Conservation (phyloP, 805 yeast species). For the Ogataea corticis region DNA sequence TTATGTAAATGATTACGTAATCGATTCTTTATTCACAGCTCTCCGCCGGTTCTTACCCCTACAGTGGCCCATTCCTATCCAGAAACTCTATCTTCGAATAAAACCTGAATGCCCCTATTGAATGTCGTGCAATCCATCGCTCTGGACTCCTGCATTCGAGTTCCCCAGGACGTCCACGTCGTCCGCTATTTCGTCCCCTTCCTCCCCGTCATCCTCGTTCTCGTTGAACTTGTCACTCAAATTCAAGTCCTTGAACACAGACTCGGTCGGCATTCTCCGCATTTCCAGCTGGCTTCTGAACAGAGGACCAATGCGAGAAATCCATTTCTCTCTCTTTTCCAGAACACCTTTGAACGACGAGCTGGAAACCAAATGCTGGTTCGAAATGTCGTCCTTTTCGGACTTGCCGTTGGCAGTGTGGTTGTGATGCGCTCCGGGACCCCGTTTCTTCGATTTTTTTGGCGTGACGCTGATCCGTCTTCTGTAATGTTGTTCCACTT, state of each 20-base stretch:
- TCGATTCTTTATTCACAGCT: no score
- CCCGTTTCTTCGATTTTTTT: slow-evolving; percentile 60
- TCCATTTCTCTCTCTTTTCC: slow-evolving; percentile 90
- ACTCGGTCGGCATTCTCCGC: slow-evolving; percentile 70
- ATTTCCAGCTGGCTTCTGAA: slow-evolving; percentile 67
- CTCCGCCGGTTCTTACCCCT: no score
- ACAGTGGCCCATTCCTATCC: no score
- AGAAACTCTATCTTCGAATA: background rate
- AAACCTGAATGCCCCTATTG: background rate
- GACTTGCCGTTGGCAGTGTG: slow-evolving; percentile 23
- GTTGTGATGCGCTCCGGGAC: slow-evolving; percentile 23
- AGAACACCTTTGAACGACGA: slow-evolving; percentile 75
- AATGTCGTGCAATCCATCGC: slow-evolving; percentile 19
- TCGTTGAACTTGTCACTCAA: slow-evolving; percentile 29
- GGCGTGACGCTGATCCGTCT: slow-evolving; percentile 74
- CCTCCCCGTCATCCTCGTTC: slow-evolving; percentile 29
- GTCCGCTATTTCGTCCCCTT: slow-evolving; percentile 24
- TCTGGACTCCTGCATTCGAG: slow-evolving; percentile 13
- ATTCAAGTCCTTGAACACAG: slow-evolving; percentile 48
- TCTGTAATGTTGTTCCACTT: slow-evolving; percentile 90
- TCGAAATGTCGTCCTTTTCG: slow-evolving; percentile 27
- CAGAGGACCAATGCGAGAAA: slow-evolving; percentile 82
- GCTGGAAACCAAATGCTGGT: slow-evolving; percentile 69
- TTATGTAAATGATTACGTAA: no score
- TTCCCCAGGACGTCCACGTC: slow-evolving; percentile 27